A percentile compares a stretch with the other conserved stretches of the same genome.
Conservation (phyloP, 192 early-diverging fungal species). For the Piromyces finnis region DNA sequence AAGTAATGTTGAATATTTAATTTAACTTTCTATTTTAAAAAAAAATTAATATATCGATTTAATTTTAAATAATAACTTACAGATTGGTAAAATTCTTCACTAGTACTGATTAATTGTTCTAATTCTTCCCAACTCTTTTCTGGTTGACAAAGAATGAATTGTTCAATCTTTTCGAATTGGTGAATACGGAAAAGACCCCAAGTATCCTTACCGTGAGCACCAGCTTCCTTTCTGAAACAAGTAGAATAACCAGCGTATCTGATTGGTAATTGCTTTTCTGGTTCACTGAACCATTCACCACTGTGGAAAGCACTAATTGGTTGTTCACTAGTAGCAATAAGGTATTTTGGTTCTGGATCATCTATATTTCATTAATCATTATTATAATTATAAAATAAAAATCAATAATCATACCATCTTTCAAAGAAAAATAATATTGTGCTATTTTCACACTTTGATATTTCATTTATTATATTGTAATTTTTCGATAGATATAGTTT, state of each 20-base stretch:
- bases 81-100: conserved; percentile 85
- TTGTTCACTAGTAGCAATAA: conserved; percentile 98
- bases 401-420: too few relatives aligned
- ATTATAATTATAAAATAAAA: too few relatives aligned
- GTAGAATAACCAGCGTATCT: conserved; percentile 89
- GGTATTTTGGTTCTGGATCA: conserved; percentile 64
- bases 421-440: too few relatives aligned
- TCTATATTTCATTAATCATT: conserved; percentile 8
- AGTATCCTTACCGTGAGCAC: conserved; percentile 88
- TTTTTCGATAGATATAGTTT: too few relatives aligned
- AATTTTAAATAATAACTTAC: conserved; percentile 20
- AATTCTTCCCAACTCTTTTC: conserved; percentile 99
- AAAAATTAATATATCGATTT: too few relatives aligned
- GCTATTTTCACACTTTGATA: too few relatives aligned
- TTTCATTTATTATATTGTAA: too few relatives aligned
- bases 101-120: conserved; percentile 77
- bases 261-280: conserved; percentile 74
- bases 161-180: conserved; percentile 99
- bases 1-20: too few relatives aligned
- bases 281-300: conserved; percentile 87
- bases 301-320: conserved; percentile 94
- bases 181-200: conserved; percentile 99
- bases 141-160: conserved; percentile 89
- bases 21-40: too few relatives aligned
- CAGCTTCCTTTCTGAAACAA: conserved; percentile 99